Base-by-base conservation (phyloP, 2,329 filamentous ascomycete genomes). In the Graphilbum fragrans region DNA sequence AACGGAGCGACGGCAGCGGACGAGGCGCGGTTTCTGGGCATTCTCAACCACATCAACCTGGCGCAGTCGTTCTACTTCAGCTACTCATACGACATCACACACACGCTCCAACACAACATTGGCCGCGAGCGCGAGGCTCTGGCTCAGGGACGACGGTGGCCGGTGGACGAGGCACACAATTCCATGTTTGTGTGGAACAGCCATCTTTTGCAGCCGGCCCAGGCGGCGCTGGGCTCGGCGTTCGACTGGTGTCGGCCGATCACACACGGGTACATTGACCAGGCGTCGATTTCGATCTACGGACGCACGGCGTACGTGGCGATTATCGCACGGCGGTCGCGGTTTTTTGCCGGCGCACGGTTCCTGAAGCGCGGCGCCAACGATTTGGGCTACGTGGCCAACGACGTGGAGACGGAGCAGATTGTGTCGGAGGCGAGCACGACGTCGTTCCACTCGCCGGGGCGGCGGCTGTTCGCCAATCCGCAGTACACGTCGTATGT, bases 181-280 rank as follows among this genome's bases (percentile, higher is more conserved):
- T 77, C 82, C 32, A 98, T 98, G 92, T 98, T 98, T 56, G 83
- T 96, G 3, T 98, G 92, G 92, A 98, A 98, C 52, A 77, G 85
- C 50, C 84, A 95, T 58, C 70, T 98, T 5, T 70, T 98, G 17
- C 70, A 81, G 45, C 88, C 92, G 1, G 86, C 82, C 1, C 67
- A 74, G 12, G 62, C 67, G 17, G 72, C 72, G 6, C 65, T 98
- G 32, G 81, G 82, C 47, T 83, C 88, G 52, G 80, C 86, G 0
- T 94, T 86, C 55, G 87, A 96, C 55, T 98, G 92, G 92, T 98
- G 90, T 58, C 73, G 93, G 20, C 88, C 92, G 1, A 83, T 96
- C 44, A 90, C 95, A 35, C 90, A 98, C 58, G 92, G 92, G 4
- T 96, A 94, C 58, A 86, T 98, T 47, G 86, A 95, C 53, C 92